Evolutionary conservation across 2,329 filamentous ascomycete species (phyloP), one percentile per base, ranked within the genome.

Genomic region (Dactylellina haptotyla): DNA sequence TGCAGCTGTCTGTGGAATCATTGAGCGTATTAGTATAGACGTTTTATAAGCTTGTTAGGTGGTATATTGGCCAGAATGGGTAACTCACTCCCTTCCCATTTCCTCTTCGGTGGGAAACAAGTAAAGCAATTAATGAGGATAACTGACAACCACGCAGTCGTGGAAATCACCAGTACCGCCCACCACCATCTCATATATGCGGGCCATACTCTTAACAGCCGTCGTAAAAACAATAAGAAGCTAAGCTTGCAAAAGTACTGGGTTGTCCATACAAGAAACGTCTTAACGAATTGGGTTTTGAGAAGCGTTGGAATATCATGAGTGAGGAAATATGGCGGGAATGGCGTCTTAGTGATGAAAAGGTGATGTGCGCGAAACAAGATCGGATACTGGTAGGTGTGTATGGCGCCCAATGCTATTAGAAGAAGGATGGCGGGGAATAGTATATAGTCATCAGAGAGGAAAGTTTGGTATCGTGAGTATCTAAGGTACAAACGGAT

Each of bases 161-260:
- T 66, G 14, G 26, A 48, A 1, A 66, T 28, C 1, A 28, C 62
- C 12, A 66, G 1, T 5, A 48, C 61, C 16, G n/a, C 61, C 61
- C 61, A 65, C 61, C 61, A 65, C 61, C 61, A 65, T 12, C 50
- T 56, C 61, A 65, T 56, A 56, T 65, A 65, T 12, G 37, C 61
- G 16, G 61, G 61, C 61, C 61, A 65, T 37, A 65, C 61, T 26
- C 26, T 46, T 10, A 65, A 37, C 10, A 65, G 8, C 39, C 61
- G 16, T 50, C 61, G 37, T 9, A 65, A 20, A 23, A 65, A 65
- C n/a, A 65, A 43, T 14, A 65, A 28, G 16, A 65, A 18, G 26
- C 61, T 65, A 16, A 65, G 34, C 41, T 65, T 65, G 39, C 50
- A 65, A 28, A 46, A 30, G 12, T 34, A 54, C 28, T 57, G 61